A percentile compares a stretch with the other conserved stretches of the same genome.
Conservation (phyloP, 2,329 filamentous ascomycete genomes). For the Ascochyta viciae-villosae region DNA sequence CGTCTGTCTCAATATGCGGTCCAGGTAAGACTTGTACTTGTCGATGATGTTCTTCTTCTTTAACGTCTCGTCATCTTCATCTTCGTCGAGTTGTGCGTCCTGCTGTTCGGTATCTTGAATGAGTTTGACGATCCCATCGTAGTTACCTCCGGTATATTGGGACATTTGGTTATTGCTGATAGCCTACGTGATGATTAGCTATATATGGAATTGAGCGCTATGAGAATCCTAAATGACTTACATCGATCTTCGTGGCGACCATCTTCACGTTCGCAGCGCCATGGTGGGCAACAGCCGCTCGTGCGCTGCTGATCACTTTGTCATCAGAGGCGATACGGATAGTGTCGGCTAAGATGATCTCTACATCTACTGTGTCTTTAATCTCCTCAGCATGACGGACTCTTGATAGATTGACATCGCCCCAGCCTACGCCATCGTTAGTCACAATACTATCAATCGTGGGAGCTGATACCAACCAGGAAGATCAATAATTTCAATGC, state of each 20-base stretch:
- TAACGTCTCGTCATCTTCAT: slow-evolving; percentile 4
- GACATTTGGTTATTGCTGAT: slow-evolving; percentile 15
- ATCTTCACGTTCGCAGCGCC: slow-evolving; percentile 27
- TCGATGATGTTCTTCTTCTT: slow-evolving; percentile 3
- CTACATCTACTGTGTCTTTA: slow-evolving; percentile 27
- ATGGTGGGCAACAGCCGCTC: slow-evolving; percentile 19
- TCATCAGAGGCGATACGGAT: slow-evolving; percentile 27
- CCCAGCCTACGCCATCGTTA: slow-evolving; percentile 22
- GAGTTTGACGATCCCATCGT: slow-evolving; percentile 13
- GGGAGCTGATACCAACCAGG: slow-evolving; percentile 24
- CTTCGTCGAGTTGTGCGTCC: slow-evolving; percentile 13
- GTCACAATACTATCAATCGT: not conserved
- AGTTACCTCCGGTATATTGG: slow-evolving; percentile 13
- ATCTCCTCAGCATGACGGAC: slow-evolving; percentile 26
- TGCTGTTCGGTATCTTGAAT: slow-evolving; percentile 1
- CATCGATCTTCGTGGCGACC: slow-evolving; percentile 35
- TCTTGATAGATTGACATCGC: slow-evolving; percentile 29
- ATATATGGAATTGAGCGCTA: not conserved
- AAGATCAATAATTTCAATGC: slow-evolving; percentile 28
- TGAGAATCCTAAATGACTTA: slow-evolving; percentile 6
- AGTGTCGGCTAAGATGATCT: slow-evolving; percentile 30
- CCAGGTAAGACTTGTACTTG: slow-evolving; percentile 23
- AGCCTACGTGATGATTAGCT: not conserved
- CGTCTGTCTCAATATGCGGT: slow-evolving; percentile 9
- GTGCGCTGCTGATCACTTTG: slow-evolving; percentile 21